Conservation (phyloP, 768 basidiomycete genomes). For the Termitomyces sp. region DNA sequence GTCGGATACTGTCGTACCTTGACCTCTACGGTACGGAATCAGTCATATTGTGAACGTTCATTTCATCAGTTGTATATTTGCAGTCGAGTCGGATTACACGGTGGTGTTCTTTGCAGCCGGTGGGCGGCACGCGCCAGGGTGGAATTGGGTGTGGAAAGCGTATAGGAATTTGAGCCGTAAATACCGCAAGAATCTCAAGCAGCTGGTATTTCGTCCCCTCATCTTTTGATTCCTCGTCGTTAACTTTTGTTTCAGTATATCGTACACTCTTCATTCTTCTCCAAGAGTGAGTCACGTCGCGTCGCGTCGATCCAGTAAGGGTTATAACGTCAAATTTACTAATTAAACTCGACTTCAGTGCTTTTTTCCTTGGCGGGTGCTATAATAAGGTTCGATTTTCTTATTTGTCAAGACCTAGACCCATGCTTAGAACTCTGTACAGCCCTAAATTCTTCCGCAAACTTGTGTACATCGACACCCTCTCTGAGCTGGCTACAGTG, state of each 20-base stretch:
- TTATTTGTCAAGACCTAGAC: not conserved
- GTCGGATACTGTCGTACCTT: conserved; percentile 75
- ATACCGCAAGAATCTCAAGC: conserved; percentile 86
- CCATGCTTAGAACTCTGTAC: conserved; percentile 2
- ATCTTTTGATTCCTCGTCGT: not conserved
- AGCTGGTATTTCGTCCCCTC: conserved; percentile 44
- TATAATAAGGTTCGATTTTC: conserved; percentile 69
- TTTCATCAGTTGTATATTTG: not conserved
- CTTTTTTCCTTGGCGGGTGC: conserved; percentile 85
- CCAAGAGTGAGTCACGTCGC: conserved; percentile 61
- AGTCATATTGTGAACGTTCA: not conserved
- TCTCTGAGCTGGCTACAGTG: conserved; percentile 72
- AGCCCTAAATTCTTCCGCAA: conserved; percentile 92
- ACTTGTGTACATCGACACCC: conserved; percentile 68
- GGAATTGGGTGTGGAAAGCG: conserved; percentile 93
- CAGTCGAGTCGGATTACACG: conserved; percentile 87
- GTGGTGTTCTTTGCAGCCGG: conserved; percentile 87
- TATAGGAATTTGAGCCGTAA: conserved; percentile 78
- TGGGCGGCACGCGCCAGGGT: conserved; percentile 66
- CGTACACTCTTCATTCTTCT: conserved; percentile 84
- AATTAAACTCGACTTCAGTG: conserved; percentile 47
- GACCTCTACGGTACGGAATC: conserved; percentile 68
- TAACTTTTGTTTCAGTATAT: conserved; percentile 53
- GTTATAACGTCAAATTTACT: not conserved
- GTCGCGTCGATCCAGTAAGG: no score